These are phyloP conservation scores for Lachancea waltii DNA, from an alignment of 805 yeast genomes.

Conservation along the genomic window DNA sequence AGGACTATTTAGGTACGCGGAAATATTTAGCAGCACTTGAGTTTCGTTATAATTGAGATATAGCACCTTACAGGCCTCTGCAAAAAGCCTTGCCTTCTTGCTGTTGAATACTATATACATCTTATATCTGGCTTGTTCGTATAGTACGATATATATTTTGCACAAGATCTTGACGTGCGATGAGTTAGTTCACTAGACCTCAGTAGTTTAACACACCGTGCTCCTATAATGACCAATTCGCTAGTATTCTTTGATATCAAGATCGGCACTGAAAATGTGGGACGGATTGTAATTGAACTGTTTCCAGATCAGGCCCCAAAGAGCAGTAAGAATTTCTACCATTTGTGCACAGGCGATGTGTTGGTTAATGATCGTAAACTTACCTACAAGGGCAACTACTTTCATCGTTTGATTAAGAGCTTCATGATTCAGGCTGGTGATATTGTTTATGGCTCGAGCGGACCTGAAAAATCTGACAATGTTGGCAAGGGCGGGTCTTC, in stretches of 20 bases:
- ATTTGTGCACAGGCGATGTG: constrained; percentile 38
- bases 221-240: background rate
- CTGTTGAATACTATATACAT: no score
- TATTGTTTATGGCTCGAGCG: constrained; percentile 35
- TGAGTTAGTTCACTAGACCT: no score
- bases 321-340: constrained; percentile 45
- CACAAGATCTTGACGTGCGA: no score
- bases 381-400: constrained; percentile 39
- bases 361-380: constrained; percentile 23
- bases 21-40: no score
- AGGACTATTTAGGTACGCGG: no score
- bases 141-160: no score
- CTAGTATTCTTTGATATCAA: constrained; percentile 45
- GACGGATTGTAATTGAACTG: constrained; percentile 58
- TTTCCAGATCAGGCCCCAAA: constrained; percentile 47
- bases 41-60: no score
- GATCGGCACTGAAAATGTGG: constrained; percentile 38
- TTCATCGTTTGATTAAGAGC: constrained; percentile 60
- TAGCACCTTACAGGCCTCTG: no score
- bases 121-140: no score
- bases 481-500: constrained; percentile 44
- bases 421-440: constrained; percentile 72
- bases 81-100: no score
- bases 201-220: background rate
- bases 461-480: constrained; percentile 17